Conservation (phyloP, 2,329 filamentous ascomycete species). For the Diplocarpon mali region DNA sequence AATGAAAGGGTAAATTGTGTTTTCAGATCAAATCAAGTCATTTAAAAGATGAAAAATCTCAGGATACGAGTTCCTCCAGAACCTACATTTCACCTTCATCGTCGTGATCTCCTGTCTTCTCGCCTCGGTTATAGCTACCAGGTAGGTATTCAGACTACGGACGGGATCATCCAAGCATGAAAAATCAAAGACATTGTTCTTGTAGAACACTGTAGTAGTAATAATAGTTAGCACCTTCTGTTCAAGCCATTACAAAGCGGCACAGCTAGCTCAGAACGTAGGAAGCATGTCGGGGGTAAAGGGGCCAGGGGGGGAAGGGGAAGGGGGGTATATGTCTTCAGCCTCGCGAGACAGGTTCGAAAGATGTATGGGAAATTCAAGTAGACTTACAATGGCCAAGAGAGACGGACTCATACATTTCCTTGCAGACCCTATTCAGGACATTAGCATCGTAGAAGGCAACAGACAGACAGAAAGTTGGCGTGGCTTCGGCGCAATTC, state of each 20-base stretch:
- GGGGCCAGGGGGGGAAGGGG: too few species aligned
- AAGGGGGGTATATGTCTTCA: too few species aligned
- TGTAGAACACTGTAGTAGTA: slow-evolving; percentile 8
- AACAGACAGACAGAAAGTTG: neutral
- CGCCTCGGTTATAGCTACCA: slow-evolving; percentile 12
- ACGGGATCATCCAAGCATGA: neutral
- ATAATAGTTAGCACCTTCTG: too few species aligned
- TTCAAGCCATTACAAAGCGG: too few species aligned
- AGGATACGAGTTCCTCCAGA: neutral
- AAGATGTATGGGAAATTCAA: too few species aligned
- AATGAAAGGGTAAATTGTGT: too few species aligned
- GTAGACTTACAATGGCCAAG: slow-evolving; percentile 3
- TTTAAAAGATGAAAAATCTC: too few species aligned
- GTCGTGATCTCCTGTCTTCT: slow-evolving; percentile 5
- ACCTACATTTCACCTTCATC: neutral
- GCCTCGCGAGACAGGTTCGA: too few species aligned
- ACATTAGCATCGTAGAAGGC: neutral
- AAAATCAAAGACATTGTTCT: slow-evolving; percentile 11
- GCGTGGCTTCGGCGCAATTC: too few species aligned
- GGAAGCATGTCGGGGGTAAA: too few species aligned
- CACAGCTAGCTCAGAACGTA: too few species aligned
- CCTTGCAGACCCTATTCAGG: slow-evolving; percentile 9
- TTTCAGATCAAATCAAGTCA: too few species aligned
- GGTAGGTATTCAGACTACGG: slow-evolving; percentile 1
- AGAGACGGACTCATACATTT: slow-evolving; percentile 12